Conservation (phyloP, 139 green algal species). For the Haematococcus sp. region DNA sequence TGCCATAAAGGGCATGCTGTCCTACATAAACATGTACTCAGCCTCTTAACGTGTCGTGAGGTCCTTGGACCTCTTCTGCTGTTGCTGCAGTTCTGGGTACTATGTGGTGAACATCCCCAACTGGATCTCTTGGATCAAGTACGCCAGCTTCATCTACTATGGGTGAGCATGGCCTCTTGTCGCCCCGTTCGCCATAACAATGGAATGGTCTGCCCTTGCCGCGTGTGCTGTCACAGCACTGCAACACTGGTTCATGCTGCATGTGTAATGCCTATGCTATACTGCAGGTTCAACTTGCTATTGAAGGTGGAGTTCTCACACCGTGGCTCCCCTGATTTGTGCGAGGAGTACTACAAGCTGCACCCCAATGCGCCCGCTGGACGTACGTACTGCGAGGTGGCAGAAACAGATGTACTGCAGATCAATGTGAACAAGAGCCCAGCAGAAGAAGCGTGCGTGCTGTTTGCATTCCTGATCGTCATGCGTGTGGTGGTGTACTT, state of each 20-base stretch:
- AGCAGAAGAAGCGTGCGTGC: conserved; percentile 36
- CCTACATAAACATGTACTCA: no score
- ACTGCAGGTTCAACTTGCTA: conserved; percentile 53
- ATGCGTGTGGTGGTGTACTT: conserved; percentile 46
- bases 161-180: conserved; percentile 3
- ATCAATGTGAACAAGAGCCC: neutral
- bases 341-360: conserved; percentile 6
- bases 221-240: no score
- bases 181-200: no score
- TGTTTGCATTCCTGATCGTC: conserved; percentile 49
- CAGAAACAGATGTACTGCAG: neutral
- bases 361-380: neutral
- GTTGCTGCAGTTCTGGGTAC: conserved; percentile 29
- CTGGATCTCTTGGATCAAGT: conserved; percentile 5
- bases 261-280: no score
- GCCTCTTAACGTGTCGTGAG: no score
- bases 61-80: neutral
- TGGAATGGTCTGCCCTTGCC: no score
- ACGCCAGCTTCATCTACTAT: conserved; percentile 60
- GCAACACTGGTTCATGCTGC: no score
- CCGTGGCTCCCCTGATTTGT: neutral
- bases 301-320: conserved; percentile 49
- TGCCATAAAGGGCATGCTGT: no score
- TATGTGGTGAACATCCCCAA: conserved; percentile 59
- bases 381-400: neutral